Evolutionary conservation across 2,329 filamentous ascomycete genomes (phyloP).

Genomic region (Clarireedia sp.): DNA sequence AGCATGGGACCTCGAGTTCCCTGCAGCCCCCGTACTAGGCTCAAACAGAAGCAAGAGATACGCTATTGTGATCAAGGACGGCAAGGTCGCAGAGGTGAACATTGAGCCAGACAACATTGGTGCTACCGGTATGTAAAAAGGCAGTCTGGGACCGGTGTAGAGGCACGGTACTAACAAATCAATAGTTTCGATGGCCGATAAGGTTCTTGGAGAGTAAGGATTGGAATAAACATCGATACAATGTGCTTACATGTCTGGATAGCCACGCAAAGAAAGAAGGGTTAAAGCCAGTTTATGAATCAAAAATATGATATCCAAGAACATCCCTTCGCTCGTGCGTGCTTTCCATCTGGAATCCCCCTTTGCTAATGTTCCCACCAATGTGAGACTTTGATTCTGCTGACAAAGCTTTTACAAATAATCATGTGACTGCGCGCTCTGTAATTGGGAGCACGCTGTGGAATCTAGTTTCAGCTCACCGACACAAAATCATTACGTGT

Average conservation of each 20-base stretch:
- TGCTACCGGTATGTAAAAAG: constrained; percentile 37
- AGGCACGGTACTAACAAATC: neutral
- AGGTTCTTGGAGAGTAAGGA: constrained; percentile 20
- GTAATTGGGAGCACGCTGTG: no score
- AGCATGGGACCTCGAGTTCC: constrained; percentile 75
- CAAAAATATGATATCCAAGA: neutral
- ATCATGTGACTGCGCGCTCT: no score
- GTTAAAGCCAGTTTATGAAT: neutral
- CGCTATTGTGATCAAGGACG: constrained; percentile 72
- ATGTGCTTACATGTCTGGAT: neutral
- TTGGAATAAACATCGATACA: neutral
- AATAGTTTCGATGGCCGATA: constrained; percentile 30
- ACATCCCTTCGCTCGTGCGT: no score
- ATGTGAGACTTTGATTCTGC: neutral
- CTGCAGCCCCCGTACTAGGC: constrained; percentile 71
- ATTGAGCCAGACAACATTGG: constrained; percentile 87
- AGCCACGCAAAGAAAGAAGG: neutral
- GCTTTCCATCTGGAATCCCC: no score
- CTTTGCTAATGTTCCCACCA: no score
- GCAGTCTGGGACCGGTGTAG: neutral
- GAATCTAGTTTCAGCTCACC: no score
- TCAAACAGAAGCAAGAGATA: constrained; percentile 80
- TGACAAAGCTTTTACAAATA: neutral
- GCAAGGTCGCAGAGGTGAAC: constrained; percentile 74
- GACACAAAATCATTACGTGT: no score